Conservation (phyloP, 169 alveolate genomes). For the Eimeria sp. region DNA sequence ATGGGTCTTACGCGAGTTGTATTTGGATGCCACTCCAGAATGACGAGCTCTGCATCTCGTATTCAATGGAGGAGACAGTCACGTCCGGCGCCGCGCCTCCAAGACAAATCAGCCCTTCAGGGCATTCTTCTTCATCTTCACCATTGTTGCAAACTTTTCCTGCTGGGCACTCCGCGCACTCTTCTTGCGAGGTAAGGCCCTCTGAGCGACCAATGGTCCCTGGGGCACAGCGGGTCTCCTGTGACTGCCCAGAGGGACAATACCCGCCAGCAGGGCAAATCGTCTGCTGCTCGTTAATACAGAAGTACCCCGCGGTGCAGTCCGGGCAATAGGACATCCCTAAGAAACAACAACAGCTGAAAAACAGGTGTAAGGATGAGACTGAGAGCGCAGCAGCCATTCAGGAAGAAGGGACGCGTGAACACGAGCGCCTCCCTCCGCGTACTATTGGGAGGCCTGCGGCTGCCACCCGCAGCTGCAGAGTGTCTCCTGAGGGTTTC, state of each 20-base stretch:
- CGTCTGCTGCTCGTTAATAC: background rate
- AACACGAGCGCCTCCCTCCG: background rate
- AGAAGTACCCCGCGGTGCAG: conserved; percentile 40
- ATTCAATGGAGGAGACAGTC: background rate
- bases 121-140: background rate
- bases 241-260: conserved; percentile 44
- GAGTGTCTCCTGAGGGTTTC: background rate
- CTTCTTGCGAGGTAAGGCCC: conserved; percentile 33
- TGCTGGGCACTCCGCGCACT: conserved; percentile 73
- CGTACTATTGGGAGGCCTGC: background rate
- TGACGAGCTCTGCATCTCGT: background rate
- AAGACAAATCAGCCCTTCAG: conserved; percentile 52
- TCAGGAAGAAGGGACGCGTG: background rate
- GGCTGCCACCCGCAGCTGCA: background rate
- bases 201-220: conserved; percentile 2
- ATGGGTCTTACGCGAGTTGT: conserved; percentile 15
- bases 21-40: conserved; percentile 50
- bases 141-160: conserved; percentile 51
- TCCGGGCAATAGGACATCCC: conserved; percentile 21
- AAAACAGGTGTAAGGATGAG: background rate
- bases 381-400: background rate
- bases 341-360: background rate
- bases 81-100: conserved; percentile 39
- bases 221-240: conserved; percentile 10
- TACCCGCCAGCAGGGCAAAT: conserved; percentile 16